A percentile compares a stretch with the other conserved stretches of the same genome.
These are phyloP conservation scores for Lachnellula cervina DNA, from an alignment of 2,329 filamentous ascomycete species.

Conservation along the genomic window DNA sequence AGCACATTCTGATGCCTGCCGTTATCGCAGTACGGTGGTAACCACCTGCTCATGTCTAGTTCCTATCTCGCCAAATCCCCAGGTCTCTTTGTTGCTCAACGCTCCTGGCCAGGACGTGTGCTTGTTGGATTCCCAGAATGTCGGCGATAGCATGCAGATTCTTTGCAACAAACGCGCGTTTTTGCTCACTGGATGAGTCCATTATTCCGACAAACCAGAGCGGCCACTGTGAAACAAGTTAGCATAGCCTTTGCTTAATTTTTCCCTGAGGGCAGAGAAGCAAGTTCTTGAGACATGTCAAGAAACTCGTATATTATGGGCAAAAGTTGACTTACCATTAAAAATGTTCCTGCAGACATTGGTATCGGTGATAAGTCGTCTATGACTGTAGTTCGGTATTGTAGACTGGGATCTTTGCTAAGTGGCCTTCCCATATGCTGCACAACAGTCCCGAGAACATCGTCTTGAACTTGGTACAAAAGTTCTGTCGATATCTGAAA, in stretches of 20 bases:
- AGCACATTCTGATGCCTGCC: too few species aligned
- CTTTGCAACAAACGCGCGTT: constrained; percentile 17
- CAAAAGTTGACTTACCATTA: constrained; percentile 9
- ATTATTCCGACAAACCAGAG: constrained; percentile 24
- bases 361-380: constrained; percentile 4
- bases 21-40: too few species aligned
- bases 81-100: constrained; percentile 4
- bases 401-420: neutral
- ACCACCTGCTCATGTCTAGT: too few species aligned
- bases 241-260: too few species aligned
- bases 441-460: constrained; percentile 23
- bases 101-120: constrained; percentile 17
- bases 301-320: too few species aligned
- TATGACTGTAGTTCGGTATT: neutral
- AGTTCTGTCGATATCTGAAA: constrained; percentile 21
- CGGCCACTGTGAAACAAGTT: constrained; percentile 17
- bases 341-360: constrained; percentile 19
- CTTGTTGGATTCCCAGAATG: constrained; percentile 24
- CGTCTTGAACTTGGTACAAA: constrained; percentile 14
- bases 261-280: too few species aligned
- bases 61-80: neutral
- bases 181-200: constrained; percentile 9
- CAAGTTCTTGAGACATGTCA: too few species aligned
- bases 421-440: constrained; percentile 17
- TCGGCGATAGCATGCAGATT: constrained; percentile 21